Conservation (phyloP, 805 yeast species). For the Clavispora carvajalis region DNA sequence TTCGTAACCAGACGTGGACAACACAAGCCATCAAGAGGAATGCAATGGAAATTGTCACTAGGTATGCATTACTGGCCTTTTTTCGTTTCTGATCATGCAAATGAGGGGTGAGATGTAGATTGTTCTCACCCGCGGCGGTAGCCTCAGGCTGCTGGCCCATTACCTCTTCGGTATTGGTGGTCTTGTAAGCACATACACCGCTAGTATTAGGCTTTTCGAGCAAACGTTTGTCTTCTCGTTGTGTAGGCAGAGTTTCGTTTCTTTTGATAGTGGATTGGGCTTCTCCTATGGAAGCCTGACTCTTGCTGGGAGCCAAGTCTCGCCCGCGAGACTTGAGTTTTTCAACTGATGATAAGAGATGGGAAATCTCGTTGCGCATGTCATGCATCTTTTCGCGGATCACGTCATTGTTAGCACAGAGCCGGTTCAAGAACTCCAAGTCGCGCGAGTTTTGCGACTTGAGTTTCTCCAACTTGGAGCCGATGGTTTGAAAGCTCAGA, state of each 20-base stretch:
- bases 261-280: too few relatives aligned
- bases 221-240: too few relatives aligned
- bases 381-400: constrained; percentile 13
- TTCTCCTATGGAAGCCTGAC: too few relatives aligned
- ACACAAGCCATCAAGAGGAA: not conserved
- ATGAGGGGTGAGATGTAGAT: too few relatives aligned
- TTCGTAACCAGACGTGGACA: not conserved
- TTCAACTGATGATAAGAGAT: constrained; percentile 4
- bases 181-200: too few relatives aligned
- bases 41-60: not conserved
- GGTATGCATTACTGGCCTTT: not conserved
- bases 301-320: not conserved
- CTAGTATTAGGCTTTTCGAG: too few relatives aligned
- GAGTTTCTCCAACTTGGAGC: constrained; percentile 5
- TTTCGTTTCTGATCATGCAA: not conserved
- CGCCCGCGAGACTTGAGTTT: constrained; percentile 4
- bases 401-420: constrained; percentile 9
- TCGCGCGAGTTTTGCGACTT: constrained; percentile 11
- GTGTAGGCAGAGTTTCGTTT: too few relatives aligned
- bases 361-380: constrained; percentile 10
- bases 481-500: constrained; percentile 5
- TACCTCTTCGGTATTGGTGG: too few relatives aligned
- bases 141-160: too few relatives aligned
- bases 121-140: too few relatives aligned
- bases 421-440: constrained; percentile 10